Conservation (phyloP, 495 filamentous ascomycete genomes). For the Daldinia decipiens region DNA sequence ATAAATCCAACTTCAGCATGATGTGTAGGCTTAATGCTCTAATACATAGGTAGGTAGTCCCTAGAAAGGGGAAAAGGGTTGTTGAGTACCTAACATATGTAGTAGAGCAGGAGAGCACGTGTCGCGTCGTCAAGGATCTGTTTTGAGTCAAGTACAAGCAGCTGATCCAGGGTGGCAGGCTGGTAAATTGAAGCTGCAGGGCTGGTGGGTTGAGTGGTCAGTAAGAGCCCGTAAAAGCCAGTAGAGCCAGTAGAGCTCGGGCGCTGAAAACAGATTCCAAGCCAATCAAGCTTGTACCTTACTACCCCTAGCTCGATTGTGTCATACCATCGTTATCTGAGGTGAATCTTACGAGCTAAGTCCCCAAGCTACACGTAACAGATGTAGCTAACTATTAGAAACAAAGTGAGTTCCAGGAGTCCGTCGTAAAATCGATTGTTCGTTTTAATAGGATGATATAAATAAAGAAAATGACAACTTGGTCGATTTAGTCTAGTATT, state of each 20-base stretch:
- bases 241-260: slow-evolving; percentile 26
- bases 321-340: slow-evolving; percentile 45
- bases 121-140: slow-evolving; percentile 26
- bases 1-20: not conserved
- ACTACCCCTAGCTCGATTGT: slow-evolving; percentile 39
- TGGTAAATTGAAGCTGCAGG: slow-evolving; percentile 32
- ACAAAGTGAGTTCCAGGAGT: not conserved
- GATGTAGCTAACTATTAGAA: not conserved
- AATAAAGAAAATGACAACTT: not conserved
- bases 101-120: slow-evolving; percentile 37
- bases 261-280: slow-evolving; percentile 1
- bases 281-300: slow-evolving; percentile 30
- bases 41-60: too few species aligned
- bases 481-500: not conserved
- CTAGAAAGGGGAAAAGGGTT: not conserved
- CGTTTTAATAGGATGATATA: not conserved
- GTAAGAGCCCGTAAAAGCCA: not conserved
- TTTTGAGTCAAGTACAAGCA: slow-evolving; percentile 33
- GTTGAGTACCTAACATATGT: too few species aligned
- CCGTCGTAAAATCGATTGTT: not conserved
- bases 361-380: not conserved
- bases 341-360: slow-evolving; percentile 20
- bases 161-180: slow-evolving; percentile 6
- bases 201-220: slow-evolving; percentile 29
- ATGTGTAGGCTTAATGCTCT: not conserved